Base-by-base conservation (phyloP, 345 rosid species). In the Hevea brasiliensis region DNA sequence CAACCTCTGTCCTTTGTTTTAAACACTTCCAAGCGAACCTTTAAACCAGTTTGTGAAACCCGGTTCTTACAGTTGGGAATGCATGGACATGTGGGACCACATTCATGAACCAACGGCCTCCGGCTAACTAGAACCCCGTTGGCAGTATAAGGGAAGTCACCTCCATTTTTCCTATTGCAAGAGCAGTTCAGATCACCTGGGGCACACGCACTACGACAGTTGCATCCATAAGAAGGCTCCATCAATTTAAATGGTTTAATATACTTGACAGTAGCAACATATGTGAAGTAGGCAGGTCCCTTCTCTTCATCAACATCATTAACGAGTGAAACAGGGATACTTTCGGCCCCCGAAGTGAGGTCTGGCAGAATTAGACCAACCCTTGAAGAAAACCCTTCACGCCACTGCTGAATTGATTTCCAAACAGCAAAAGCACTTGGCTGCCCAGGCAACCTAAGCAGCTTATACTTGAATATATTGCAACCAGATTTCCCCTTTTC, bases 251-350 rank as follows among this genome's bases (percentile, higher is more conserved):
- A 80, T 27, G 93, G 73, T 68, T 83, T 86, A 6, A 76, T 70
- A 74, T 84, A 78, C 86, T 84, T 87, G 6, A 88, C 76, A 54
- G 81, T 60, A 14, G 92, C 56, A 70, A 79, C 74, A 76, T 92
- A 94, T 27, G 77, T 86, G 78, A 94, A 94, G 82, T 80, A 76
- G 21, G 85, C 87, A 51, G 98, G 98, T 9, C 93, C 89, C 70
- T 83, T 92, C 85, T 88, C 97, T 62, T 79, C 87, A 76, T 92
- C 98, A 27, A 92, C 82, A 47, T 92, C 97, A 77, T 94, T 94
- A 63, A 92, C 91, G 57, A 94, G 89, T 18, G 94, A 82, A 74
- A 92, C 89, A 23, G 96, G 88, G 21, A 76, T 2, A 23, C 63
- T 68, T 85, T 92, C 99, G 18, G 84, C 91, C 72, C 96, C 99